Conservation (phyloP, 2,329 filamentous ascomycete genomes). For the Byssothecium circinans region DNA sequence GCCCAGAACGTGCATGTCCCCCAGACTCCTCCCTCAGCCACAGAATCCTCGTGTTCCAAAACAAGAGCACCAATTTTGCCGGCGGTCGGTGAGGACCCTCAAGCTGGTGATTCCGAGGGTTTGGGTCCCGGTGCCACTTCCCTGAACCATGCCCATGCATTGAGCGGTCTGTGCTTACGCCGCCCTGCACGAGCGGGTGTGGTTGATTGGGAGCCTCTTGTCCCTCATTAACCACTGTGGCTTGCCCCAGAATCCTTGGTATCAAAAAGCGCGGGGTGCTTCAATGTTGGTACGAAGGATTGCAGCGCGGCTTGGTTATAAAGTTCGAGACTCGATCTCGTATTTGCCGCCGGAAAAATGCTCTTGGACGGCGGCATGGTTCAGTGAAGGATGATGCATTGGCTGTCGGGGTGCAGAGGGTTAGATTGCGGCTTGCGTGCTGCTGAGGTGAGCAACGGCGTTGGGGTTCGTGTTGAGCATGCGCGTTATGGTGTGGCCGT, state of each 20-base stretch:
- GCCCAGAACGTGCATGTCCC: conserved; percentile 2
- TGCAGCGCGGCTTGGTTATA: not conserved
- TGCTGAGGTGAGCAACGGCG: conserved; percentile 16
- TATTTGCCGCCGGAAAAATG: conserved; percentile 25
- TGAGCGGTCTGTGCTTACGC: conserved; percentile 12
- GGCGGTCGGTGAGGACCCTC: conserved; percentile 9
- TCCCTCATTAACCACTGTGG: conserved; percentile 1
- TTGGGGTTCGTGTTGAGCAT: conserved; percentile 7
- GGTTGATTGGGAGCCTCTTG: conserved; percentile 4
- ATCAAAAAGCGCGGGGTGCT: not conserved
- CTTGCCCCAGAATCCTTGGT: not conserved
- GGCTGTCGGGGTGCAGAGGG: conserved; percentile 5
- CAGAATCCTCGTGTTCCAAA: conserved; percentile 12
- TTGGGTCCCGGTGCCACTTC: conserved; percentile 20
- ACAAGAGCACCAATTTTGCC: conserved; percentile 20
- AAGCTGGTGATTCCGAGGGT: conserved; percentile 9
- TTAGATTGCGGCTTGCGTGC: conserved; percentile 13
- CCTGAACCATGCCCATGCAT: conserved; percentile 14
- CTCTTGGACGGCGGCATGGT: not conserved
- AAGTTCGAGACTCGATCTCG: conserved; percentile 2
- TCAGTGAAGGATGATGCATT: conserved; percentile 4
- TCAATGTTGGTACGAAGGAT: not conserved
- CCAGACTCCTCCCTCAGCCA: conserved; percentile 12
- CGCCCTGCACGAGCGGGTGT: conserved; percentile 5
- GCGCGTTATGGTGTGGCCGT: conserved; percentile 6